A percentile compares a stretch with the other conserved stretches of the same genome.
These are phyloP conservation scores for Chaetomiaceae sp. DNA, from an alignment of 2,329 filamentous ascomycete genomes.

Conservation along the genomic window DNA sequence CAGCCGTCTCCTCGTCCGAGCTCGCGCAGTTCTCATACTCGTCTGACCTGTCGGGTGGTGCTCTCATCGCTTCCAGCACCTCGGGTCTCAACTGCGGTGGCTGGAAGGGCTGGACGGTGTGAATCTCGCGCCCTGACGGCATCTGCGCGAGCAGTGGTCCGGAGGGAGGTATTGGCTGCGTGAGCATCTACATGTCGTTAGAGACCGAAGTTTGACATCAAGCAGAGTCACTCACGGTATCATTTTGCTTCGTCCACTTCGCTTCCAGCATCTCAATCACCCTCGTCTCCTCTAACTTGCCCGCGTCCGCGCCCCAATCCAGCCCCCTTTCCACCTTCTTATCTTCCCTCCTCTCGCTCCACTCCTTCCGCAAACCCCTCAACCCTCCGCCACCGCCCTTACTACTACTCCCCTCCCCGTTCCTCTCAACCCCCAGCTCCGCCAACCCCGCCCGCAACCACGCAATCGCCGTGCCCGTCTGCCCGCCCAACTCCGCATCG, in stretches of 20 bases:
- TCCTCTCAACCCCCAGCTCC: conserved; percentile 61
- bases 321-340: conserved; percentile 66
- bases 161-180: conserved; percentile 66
- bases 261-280: conserved; percentile 80
- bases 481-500: conserved; percentile 75
- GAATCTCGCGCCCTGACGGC: conserved; percentile 83
- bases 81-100: conserved; percentile 60
- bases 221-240: conserved; percentile 73
- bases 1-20: conserved; percentile 38
- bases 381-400: conserved; percentile 50
- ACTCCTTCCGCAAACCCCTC: conserved; percentile 63
- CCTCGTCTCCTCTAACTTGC: conserved; percentile 74
- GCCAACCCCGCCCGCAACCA: conserved; percentile 76
- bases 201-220: not conserved
- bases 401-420: conserved; percentile 34
- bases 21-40: conserved; percentile 36
- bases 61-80: conserved; percentile 56
- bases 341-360: conserved; percentile 73
- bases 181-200: conserved; percentile 56
- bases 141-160: conserved; percentile 69
- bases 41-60: conserved; percentile 42
- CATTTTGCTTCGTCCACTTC: conserved; percentile 91
- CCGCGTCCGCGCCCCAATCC: conserved; percentile 76
- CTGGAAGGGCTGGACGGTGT: conserved; percentile 61
- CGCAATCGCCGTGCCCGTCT: conserved; percentile 77